Evolutionary conservation across 2,329 filamentous ascomycete species (phyloP).

Genomic region (Laburnicola sp.): DNA sequence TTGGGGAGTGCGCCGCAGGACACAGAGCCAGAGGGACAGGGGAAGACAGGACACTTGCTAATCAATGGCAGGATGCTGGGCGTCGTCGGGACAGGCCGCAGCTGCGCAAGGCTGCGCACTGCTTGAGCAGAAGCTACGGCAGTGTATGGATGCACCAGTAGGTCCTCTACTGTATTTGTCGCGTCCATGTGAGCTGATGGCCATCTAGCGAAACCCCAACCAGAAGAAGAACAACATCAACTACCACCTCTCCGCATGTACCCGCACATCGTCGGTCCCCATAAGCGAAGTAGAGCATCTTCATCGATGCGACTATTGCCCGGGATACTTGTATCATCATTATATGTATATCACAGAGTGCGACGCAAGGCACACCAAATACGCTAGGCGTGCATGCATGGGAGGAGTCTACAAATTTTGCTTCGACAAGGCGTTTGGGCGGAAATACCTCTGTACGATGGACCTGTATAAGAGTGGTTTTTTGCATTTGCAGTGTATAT

Average conservation of each 20-base stretch:
- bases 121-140: constrained; percentile 63
- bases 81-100: constrained; percentile 69
- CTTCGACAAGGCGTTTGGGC: constrained; percentile 19
- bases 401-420: constrained; percentile 21
- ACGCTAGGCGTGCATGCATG: constrained; percentile 15
- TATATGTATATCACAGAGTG: constrained; percentile 1
- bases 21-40: not conserved
- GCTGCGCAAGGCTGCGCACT: constrained; percentile 59
- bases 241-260: constrained; percentile 83
- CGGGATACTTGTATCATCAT: constrained; percentile 2
- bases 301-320: not conserved
- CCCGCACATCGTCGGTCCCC: constrained; percentile 69
- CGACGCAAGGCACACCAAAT: constrained; percentile 14
- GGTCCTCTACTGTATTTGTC: constrained; percentile 34
- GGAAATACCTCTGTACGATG: constrained; percentile 18
- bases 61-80: constrained; percentile 71
- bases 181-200: not conserved
- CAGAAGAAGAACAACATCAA: constrained; percentile 81
- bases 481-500: constrained; percentile 4
- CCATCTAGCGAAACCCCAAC: constrained; percentile 56
- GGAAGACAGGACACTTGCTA: constrained; percentile 23
- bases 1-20: constrained; percentile 7
- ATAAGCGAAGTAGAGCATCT: constrained; percentile 60
- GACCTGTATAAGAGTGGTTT: constrained; percentile 13
- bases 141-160: constrained; percentile 81